Base-by-base conservation (phyloP, 2,329 filamentous ascomycete genomes). In the Hyphodiscus sp. region DNA sequence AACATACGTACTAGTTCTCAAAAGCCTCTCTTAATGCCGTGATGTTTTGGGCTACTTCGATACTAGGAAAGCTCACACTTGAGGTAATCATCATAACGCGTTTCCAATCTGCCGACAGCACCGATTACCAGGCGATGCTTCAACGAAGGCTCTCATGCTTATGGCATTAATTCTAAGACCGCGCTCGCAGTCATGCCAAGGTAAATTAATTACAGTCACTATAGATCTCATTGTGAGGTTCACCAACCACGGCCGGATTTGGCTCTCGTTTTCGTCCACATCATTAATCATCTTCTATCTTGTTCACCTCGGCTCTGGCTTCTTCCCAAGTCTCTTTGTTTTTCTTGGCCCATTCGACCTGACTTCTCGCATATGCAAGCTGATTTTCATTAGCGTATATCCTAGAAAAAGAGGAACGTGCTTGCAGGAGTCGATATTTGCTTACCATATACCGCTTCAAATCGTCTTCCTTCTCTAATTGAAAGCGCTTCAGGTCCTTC, bases 401-500 rank as follows among this genome's bases (percentile, higher is more conserved):
- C 11, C 10, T 18, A 15, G 11, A 13, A 33, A 18, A 18, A 26
- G 16, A 13, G n/a, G 33, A 46, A 49, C 13, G 51, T 50, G 58
- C 58, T 61, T 52, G 58, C 23, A 33, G 16, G 41, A 48, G n/a
- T n/a, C 2, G 16, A n/a, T 6, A 13, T 26, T 29, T 29, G 73
- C 87, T 74, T 75, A 96, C 94, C 94, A 99, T 99, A 69, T 97
- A 97, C 58, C 89, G 83, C 67, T 85, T 86, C 65, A 99, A 70
- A 69, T 99, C 94, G 49, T 92, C 90, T 72, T 99, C 95, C 71
- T 99, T 99, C 72, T 97, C 91, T 55, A 77, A 78, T 71, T 99
- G 95, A 72, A 99, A 99, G 56, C 94, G 79, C 74, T 91, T 90
- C 56, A 99, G 74, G 68, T 99, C 94, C 64, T 88, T 86, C 63